These are phyloP conservation scores for Aspergillus niger DNA, from an alignment of 2,329 filamentous ascomycete species.

Conservation along the genomic window DNA sequence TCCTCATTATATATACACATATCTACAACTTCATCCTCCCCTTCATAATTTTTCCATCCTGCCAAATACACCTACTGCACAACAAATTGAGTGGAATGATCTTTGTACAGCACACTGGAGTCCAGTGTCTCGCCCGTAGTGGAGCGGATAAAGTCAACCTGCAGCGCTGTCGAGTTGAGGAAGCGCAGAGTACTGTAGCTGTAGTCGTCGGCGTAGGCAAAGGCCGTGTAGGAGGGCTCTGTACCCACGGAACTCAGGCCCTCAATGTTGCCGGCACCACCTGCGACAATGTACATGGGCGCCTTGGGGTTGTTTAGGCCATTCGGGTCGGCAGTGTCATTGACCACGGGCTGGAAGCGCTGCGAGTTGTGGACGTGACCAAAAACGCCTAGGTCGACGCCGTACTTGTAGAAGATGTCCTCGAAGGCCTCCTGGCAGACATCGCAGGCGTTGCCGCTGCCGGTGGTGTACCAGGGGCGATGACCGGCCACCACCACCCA, in stretches of 20 bases:
- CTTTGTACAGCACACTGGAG: slow-evolving; percentile 52
- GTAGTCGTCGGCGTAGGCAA: slow-evolving; percentile 46
- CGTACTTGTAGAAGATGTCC: slow-evolving; percentile 56
- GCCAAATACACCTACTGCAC: slow-evolving; percentile 45
- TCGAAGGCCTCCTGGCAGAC: slow-evolving; percentile 58
- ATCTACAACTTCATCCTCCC: too few relatives aligned
- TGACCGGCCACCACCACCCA: slow-evolving; percentile 53
- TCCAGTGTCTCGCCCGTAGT: slow-evolving; percentile 54
- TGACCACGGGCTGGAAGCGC: slow-evolving; percentile 46
- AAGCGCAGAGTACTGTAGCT: slow-evolving; percentile 55
- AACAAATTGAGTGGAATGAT: slow-evolving; percentile 51
- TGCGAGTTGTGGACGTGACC: slow-evolving; percentile 63
- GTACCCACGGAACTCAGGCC: slow-evolving; percentile 49
- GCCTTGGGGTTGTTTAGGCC: slow-evolving; percentile 54
- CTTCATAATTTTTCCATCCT: too few relatives aligned
- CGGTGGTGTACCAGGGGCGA: slow-evolving; percentile 53
- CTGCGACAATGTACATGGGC: slow-evolving; percentile 60
- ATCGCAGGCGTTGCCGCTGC: slow-evolving; percentile 38
- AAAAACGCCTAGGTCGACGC: slow-evolving; percentile 59
- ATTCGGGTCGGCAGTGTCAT: slow-evolving; percentile 45
- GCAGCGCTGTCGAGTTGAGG: slow-evolving; percentile 48
- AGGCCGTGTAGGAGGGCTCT: slow-evolving; percentile 47
- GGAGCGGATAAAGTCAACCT: slow-evolving; percentile 55
- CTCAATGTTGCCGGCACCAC: slow-evolving; percentile 60
- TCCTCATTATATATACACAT: too few relatives aligned